A percentile compares a stretch with the other conserved stretches of the same genome.
Conservation (phyloP, 176 grass and related monocot species). For the Avena eriantha region DNA sequence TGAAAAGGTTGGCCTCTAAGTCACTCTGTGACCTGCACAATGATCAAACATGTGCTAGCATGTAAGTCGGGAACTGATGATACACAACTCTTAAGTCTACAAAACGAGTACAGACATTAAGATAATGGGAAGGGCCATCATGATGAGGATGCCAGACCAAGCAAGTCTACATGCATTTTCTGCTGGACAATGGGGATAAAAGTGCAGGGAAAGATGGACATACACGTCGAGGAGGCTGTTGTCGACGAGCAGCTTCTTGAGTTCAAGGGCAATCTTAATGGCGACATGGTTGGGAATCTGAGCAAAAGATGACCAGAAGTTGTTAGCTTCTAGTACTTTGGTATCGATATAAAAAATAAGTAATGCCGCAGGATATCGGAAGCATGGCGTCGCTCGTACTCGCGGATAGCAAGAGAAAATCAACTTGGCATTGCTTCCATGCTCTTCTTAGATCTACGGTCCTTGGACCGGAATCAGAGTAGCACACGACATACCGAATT, state of each 20-base stretch:
- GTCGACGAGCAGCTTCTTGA: constrained; percentile 97
- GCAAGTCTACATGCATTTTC: background rate
- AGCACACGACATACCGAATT: background rate
- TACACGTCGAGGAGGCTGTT: constrained; percentile 99
- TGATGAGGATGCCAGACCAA: background rate
- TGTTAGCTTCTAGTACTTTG: background rate
- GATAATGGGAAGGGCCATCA: background rate
- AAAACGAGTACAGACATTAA: background rate
- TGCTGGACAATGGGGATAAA: background rate
- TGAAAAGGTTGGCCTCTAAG: constrained; percentile 97
- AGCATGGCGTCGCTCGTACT: background rate
- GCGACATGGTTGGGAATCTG: constrained; percentile 99
- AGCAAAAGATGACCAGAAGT: background rate
- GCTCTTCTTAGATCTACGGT: background rate
- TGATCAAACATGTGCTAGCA: constrained; percentile 9
- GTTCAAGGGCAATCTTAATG: constrained; percentile 94
- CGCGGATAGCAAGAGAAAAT: no score
- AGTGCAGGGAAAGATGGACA: constrained; percentile 11
- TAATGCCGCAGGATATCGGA: background rate
- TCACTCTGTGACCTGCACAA: constrained; percentile 89
- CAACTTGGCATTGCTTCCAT: background rate
- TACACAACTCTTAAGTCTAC: background rate
- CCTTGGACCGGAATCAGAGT: background rate
- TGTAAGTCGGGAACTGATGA: constrained; percentile 24
- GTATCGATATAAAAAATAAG: background rate